Evolutionary conservation across 2,329 filamentous ascomycete species (phyloP).

Genomic region (Talaromyces sp.): DNA sequence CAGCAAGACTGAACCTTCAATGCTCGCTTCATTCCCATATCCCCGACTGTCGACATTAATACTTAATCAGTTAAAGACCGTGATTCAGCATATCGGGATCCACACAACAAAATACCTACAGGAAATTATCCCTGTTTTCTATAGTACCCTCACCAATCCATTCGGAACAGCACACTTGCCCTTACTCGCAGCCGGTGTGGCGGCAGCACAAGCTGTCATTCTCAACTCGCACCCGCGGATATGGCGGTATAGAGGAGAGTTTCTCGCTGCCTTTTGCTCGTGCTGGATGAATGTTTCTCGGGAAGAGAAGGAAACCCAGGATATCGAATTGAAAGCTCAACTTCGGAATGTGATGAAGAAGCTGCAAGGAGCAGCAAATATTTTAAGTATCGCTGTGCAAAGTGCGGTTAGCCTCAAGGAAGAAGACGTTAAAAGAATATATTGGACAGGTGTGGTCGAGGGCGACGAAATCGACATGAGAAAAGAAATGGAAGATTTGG

Average conservation of each 20-base stretch:
- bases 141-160: conserved; percentile 61
- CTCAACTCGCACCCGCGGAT: conserved; percentile 66
- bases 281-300: conserved; percentile 57
- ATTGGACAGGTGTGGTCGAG: conserved; percentile 17
- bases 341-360: conserved; percentile 12
- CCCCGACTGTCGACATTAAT: conserved; percentile 46
- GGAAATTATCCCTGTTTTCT: conserved; percentile 63
- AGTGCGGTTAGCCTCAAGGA: not conserved
- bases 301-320: conserved; percentile 20
- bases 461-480: conserved; percentile 25
- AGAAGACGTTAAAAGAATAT: conserved; percentile 11
- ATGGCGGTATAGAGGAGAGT: conserved; percentile 54
- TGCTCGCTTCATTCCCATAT: conserved; percentile 36
- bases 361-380: conserved; percentile 18
- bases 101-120: conserved; percentile 41
- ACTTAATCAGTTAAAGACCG: conserved; percentile 21
- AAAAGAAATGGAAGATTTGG: conserved; percentile 28
- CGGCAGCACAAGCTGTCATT: conserved; percentile 54
- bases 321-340: conserved; percentile 18
- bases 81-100: conserved; percentile 29
- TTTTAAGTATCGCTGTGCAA: conserved; percentile 26
- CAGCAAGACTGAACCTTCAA: conserved; percentile 37
- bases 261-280: conserved; percentile 57
- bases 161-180: conserved; percentile 55
- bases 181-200: conserved; percentile 49